Evolutionary conservation across 2,329 filamentous ascomycete species (phyloP).

Genomic region (Ceratocystiopsis sp.): DNA sequence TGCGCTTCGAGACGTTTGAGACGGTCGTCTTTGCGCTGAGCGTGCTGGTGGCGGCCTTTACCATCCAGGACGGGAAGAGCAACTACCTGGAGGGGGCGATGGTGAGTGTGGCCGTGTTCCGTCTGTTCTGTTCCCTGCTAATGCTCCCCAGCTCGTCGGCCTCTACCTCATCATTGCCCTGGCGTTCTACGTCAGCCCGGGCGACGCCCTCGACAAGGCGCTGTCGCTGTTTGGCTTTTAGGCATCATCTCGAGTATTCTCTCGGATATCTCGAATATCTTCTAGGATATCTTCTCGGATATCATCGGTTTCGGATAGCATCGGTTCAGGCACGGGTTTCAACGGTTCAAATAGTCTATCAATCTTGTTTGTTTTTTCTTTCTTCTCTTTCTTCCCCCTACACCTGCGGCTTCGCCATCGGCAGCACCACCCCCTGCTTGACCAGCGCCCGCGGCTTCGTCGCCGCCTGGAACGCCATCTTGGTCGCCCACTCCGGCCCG

Average conservation of each 20-base stretch:
- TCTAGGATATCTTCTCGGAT: too few species aligned
- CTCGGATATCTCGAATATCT: too few species aligned
- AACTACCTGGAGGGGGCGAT: conserved; percentile 75
- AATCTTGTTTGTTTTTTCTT: neutral
- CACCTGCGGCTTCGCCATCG: conserved; percentile 59
- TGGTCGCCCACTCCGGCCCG: conserved; percentile 92
- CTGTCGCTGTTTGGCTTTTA: too few species aligned
- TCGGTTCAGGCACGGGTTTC: too few species aligned
- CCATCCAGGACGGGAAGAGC: conserved; percentile 64
- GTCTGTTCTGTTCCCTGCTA: conserved; percentile 2
- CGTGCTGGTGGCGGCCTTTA: conserved; percentile 59
- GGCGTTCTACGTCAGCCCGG: conserved; percentile 40
- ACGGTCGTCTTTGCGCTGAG: conserved; percentile 63
- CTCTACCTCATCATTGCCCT: conserved; percentile 44
- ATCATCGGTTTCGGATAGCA: too few species aligned
- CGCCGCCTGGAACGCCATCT: conserved; percentile 76
- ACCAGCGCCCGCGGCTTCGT: conserved; percentile 81
- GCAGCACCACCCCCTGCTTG: conserved; percentile 78
- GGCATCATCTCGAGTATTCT: too few species aligned
- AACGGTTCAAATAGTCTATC: neutral
- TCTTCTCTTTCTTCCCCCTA: conserved; percentile 10
- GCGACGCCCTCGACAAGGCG: conserved; percentile 26
- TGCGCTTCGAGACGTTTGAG: conserved; percentile 69
- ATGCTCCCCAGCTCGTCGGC: conserved; percentile 20
- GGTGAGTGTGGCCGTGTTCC: conserved; percentile 21